Evolutionary conservation across 1,284 basidiomycete genomes (phyloP), one percentile per base, ranked within the genome.

Genomic region (Lignosus rhinocerotis): DNA sequence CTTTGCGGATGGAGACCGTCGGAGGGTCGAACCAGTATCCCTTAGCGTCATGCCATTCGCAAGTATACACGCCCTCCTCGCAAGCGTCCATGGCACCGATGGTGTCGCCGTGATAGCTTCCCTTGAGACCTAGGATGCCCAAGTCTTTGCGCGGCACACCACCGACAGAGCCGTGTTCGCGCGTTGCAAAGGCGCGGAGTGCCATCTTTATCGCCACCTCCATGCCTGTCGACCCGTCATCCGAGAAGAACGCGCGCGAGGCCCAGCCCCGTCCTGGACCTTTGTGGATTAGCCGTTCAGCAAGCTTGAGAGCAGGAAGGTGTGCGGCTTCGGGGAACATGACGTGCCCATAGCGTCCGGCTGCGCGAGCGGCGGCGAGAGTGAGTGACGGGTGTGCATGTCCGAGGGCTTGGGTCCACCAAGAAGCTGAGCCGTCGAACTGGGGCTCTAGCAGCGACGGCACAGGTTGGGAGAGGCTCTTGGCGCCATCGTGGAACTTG

Each of bases 181-280:
- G 77, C 38, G 78, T 71, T 3, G 86, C 80, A 63, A 81, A 90
- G 2, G 88, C 85, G n/a, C 93, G 83, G 42, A 96, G 73, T 0
- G 93, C 96, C 95, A 98, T 98, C 76, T 99, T 99, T 59, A 99
- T 76, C 4, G 92, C 96, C 16, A 97, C 90, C 73, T 99, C 96
- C 86, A 98, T 96, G 9, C 88, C 96, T 0, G 96, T 98, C 33
- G 92, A 92, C 10, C 96, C 96, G 67, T 99, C 91, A 70, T 99
- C 96, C 2, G 90, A 92, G 75, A 93, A 96, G 75, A 97, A 98
- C 1, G 89, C 96, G 17, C 94, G 85, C 10, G 84, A 81, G 0
- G 96, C 96, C 96, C 96, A 99, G 0, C 88, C 92, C 60, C 79
- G 80, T 0, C 93, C 94, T 2, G 92, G 92, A 1, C 92, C 92